Conservation (phyloP, 352 stramenopile genomes). For the Pythium angustatum region DNA sequence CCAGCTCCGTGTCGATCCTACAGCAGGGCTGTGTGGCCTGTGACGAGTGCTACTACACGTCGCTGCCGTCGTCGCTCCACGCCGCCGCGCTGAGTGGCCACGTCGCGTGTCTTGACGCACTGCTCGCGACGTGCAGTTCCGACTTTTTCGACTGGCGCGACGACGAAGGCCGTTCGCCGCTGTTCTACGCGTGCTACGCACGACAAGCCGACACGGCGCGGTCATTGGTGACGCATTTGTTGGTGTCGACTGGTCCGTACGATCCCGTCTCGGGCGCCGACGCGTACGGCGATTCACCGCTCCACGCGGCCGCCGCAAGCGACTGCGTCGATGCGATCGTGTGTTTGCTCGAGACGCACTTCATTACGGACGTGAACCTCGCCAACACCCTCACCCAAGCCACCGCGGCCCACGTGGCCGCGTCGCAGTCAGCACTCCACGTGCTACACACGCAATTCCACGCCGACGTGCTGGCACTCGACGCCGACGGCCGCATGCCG, state of each 20-base stretch:
- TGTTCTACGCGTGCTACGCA: constrained; percentile 77
- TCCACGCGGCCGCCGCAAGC: constrained; percentile 57
- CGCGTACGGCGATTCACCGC: constrained; percentile 56
- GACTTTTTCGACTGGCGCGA: constrained; percentile 57
- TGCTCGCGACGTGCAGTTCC: constrained; percentile 1
- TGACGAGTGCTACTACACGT: constrained; percentile 60
- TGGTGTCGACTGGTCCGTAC: constrained; percentile 5
- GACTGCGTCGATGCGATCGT: constrained; percentile 33
- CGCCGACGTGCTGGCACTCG: constrained; percentile 55
- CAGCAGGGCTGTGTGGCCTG: constrained; percentile 23
- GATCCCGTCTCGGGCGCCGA: constrained; percentile 29
- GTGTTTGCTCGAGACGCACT: constrained; percentile 44
- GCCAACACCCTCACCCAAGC: constrained; percentile 39
- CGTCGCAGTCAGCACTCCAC: constrained; percentile 35
- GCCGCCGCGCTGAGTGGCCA: constrained; percentile 59
- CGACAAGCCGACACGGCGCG: constrained; percentile 45
- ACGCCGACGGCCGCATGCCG: constrained; percentile 59
- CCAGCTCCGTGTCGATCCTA: neutral
- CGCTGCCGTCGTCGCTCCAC: constrained; percentile 52
- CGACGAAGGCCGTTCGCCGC: constrained; percentile 58
- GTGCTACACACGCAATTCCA: constrained; percentile 42
- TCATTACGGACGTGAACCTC: constrained; percentile 41
- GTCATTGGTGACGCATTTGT: constrained; percentile 39
- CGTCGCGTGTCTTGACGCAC: constrained; percentile 45
- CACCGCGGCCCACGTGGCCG: constrained; percentile 47